A percentile compares a stretch with the other conserved stretches of the same genome.
These are phyloP conservation scores for Zoysia japonica DNA, from an alignment of 176 grass and related monocot genomes.

Conservation along the genomic window DNA sequence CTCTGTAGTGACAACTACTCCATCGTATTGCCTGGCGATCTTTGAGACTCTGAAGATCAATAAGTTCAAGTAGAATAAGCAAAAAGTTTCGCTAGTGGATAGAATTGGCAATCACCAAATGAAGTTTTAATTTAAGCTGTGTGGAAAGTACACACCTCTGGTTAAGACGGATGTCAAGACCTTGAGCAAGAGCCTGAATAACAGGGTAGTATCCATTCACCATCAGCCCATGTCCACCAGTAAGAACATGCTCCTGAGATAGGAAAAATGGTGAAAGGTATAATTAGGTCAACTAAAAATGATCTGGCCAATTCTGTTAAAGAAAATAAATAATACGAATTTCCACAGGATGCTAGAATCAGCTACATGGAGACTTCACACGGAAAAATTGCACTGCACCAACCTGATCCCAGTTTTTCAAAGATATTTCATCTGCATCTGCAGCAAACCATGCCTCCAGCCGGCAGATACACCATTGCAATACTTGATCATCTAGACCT, in stretches of 20 bases:
- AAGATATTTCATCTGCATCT: slow-evolving; percentile 86
- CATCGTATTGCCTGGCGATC: slow-evolving; percentile 54
- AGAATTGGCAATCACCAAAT: no score
- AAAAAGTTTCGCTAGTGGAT: no score
- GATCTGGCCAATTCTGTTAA: background rate
- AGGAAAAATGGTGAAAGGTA: background rate
- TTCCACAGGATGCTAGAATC: background rate
- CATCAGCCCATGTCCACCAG: slow-evolving; percentile 99
- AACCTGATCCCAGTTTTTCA: slow-evolving; percentile 99
- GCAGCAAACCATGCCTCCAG: slow-evolving; percentile 98
- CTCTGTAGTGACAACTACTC: slow-evolving; percentile 58
- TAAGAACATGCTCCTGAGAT: slow-evolving; percentile 80
- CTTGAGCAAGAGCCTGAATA: slow-evolving; percentile 77
- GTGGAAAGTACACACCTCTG: slow-evolving; percentile 55
- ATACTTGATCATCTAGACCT: slow-evolving; percentile 69
- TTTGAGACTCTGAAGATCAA: slow-evolving; percentile 64
- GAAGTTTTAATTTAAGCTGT: background rate
- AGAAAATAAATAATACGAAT: background rate
- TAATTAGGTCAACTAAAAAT: background rate
- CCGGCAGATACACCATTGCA: slow-evolving; percentile 92
- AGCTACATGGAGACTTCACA: background rate
- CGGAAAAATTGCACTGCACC: background rate
- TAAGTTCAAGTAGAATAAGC: no score
- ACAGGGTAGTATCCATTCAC: slow-evolving; percentile 93
- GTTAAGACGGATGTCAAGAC: slow-evolving; percentile 78